Base-by-base conservation (phyloP, 768 basidiomycete species). In the Lactarius vividus region DNA sequence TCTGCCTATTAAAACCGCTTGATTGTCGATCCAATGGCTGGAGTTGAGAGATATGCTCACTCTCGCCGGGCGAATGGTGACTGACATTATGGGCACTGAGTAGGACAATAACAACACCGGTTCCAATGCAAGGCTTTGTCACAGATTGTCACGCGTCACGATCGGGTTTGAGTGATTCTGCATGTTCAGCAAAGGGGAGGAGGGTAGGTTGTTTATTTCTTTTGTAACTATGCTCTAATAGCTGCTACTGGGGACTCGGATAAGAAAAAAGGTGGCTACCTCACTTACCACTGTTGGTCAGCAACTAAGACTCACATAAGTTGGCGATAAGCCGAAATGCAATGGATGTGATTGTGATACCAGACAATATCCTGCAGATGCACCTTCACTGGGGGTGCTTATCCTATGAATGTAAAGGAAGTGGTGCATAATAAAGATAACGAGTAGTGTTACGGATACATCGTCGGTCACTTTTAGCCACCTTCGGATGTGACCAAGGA, bases 1-100 rank as follows among this genome's bases (percentile, higher is more conserved):
- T 90, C 91, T 72, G 90, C 84, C 93, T 96, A 26, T 63, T 23
- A 42, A 18, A 53, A 33, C 23, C 40, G 74, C 64, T 74, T 33
- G 13, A 16, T 29, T 26, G 73, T 54, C 69, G 71, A 63, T 58
- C 26, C 26, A 49, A 55, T 13, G 57, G 26, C 28, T 44, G n/a
- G 44, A 29, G 31, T 33, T 53, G 46, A 20, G 37, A 52, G 44
- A 8, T 15, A 44, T n/a, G 69, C 72, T 57, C 70, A 78, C 77
- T 67, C 73, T 71, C 61, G 77, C 77, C 16, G 67, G 71, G 18
- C 77, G 73, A 61, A 87, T 83, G 67, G 84, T 85, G 82, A 85
- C 84, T 20, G 61, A 64, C 59, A 60, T 68, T 44, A 58, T 29
- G 39, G 16, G 49, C 26, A 46, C 44, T 15, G 46, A 49, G 46